These are phyloP conservation scores for Rhodotorula sp. DNA, from an alignment of 1,284 basidiomycete genomes.

Conservation along the genomic window DNA sequence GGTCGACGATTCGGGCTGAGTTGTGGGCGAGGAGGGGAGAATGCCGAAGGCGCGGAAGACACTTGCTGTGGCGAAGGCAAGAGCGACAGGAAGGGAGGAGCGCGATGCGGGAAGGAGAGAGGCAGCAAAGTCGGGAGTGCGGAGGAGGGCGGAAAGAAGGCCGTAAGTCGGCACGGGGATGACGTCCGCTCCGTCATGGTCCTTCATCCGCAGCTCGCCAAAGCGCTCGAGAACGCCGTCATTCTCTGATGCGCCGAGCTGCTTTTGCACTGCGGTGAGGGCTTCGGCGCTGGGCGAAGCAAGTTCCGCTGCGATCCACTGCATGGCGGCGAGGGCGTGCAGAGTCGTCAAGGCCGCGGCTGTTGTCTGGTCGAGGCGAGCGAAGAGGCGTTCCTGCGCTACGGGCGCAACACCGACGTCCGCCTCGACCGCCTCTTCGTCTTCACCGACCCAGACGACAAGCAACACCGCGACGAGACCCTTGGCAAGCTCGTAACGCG, in stretches of 20 bases:
- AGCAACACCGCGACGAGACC: conserved; percentile 48
- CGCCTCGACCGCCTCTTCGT: conserved; percentile 34
- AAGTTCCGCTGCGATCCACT: conserved; percentile 48
- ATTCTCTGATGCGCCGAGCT: conserved; percentile 24
- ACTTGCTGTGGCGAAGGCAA: conserved; percentile 23
- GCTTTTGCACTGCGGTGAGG: conserved; percentile 2
- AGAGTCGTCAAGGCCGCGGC: conserved; percentile 45
- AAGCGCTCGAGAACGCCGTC: conserved; percentile 50
- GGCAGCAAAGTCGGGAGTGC: conserved; percentile 7
- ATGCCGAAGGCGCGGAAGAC: conserved; percentile 48
- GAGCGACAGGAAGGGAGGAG: conserved; percentile 21
- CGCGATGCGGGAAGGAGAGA: conserved; percentile 9
- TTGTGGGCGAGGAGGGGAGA: conserved; percentile 56
- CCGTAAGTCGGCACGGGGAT: conserved; percentile 21
- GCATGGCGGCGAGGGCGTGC: conserved; percentile 47
- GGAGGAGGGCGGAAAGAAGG: conserved; percentile 29
- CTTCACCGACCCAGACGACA: conserved; percentile 44
- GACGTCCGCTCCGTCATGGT: conserved; percentile 4
- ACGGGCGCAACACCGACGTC: conserved; percentile 15
- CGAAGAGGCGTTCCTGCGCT: conserved; percentile 43
- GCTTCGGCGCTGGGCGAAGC: conserved; percentile 39
- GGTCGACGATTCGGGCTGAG: background rate
- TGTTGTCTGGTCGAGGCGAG: conserved; percentile 40
- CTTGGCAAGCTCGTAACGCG: conserved; percentile 48
- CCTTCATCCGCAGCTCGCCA: conserved; percentile 51